Percentiles rank a stretch among this genome's conserved stretches.
Conservation (phyloP, 2,329 filamentous ascomycete species). For the Sclerotinia glacialis region DNA sequence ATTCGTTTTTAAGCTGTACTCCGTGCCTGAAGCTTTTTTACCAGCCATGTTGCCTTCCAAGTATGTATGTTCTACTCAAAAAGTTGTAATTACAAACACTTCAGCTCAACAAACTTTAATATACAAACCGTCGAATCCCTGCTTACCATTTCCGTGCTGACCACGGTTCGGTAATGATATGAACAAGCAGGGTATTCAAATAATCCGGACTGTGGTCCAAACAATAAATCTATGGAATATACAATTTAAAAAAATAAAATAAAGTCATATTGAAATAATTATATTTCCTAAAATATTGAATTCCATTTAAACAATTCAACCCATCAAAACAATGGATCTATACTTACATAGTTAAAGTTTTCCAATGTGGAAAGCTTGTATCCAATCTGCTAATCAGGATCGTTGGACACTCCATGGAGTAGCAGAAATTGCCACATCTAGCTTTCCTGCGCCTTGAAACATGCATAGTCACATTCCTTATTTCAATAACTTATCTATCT, state of each 20-base stretch:
- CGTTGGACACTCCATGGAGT: no score
- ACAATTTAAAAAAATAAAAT: no score
- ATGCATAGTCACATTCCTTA: constrained; percentile 1
- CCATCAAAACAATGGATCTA: no score
- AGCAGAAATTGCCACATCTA: not conserved
- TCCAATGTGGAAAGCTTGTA: no score
- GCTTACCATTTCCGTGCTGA: constrained; percentile 18
- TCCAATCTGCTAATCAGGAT: no score
- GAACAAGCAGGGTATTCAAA: not conserved
- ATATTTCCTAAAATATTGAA: no score
- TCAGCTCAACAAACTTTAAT: constrained; percentile 18
- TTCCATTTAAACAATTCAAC: no score
- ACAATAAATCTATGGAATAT: no score
- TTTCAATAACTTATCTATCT: not conserved
- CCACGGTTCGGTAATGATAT: constrained; percentile 6
- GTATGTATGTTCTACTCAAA: constrained; percentile 2
- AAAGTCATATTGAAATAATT: no score
- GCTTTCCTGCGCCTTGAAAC: constrained; percentile 4
- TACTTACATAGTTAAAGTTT: no score
- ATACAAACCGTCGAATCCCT: constrained; percentile 11
- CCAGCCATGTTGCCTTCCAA: not conserved
- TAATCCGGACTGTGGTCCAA: no score
- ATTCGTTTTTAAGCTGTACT: not conserved
- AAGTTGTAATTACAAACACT: constrained; percentile 14
- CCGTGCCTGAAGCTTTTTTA: not conserved